phyloP scores from a whole-genome alignment of 176 grass and related monocot genomes.

The Paspalum notatum region DNA sequence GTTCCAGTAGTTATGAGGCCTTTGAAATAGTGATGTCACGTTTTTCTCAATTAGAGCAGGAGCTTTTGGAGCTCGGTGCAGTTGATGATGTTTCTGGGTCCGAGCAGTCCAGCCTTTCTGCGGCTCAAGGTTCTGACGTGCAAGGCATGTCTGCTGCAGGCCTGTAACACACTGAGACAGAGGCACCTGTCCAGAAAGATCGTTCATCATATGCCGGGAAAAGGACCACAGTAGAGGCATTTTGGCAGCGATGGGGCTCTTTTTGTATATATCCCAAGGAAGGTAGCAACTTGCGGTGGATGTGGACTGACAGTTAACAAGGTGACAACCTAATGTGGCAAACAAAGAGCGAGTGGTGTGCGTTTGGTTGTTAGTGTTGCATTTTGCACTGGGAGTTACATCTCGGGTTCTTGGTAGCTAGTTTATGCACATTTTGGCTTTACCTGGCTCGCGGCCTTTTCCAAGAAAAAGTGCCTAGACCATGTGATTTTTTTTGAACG shows the following conservation, averaged over 20 bases:
- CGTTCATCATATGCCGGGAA: not conserved
- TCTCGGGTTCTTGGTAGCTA: not conserved
- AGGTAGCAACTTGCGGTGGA: not conserved
- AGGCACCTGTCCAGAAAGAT: not conserved
- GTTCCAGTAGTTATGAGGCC: not conserved
- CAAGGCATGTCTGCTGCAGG: not conserved
- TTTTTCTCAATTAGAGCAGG: not conserved
- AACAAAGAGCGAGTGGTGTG: not conserved
- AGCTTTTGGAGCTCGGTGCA: not conserved
- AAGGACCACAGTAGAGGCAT: not conserved
- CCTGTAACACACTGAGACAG: not conserved
- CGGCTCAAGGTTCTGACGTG: not conserved
- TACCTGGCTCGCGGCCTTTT: too few relatives aligned
- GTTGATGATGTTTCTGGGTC: not conserved
- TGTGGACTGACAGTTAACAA: not conserved
- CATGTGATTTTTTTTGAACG: too few relatives aligned
- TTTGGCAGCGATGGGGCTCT: too few relatives aligned
- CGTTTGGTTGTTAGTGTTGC: not conserved
- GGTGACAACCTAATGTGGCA: not conserved
- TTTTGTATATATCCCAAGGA: constrained; percentile 1
- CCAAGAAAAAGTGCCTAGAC: too few relatives aligned
- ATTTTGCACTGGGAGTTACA: not conserved
- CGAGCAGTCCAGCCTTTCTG: not conserved
- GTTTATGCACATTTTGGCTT: too few relatives aligned
- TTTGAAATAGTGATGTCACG: not conserved